phyloP scores from a whole-genome alignment of 805 yeast species.

The Candida boleticola region DNA sequence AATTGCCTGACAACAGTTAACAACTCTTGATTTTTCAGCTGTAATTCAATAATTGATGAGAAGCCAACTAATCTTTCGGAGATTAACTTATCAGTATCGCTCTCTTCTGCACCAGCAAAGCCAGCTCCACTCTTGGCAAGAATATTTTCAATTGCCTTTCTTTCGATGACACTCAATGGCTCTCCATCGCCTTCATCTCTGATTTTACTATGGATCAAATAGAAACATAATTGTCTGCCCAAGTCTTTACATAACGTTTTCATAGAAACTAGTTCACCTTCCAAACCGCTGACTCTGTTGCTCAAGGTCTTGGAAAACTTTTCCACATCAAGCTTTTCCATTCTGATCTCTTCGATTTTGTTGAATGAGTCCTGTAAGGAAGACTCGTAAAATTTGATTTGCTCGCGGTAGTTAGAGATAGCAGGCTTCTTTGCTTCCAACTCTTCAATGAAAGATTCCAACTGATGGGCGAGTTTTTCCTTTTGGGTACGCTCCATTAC shows the following conservation, averaged over 20 bases:
- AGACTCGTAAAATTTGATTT: constrained; percentile 51
- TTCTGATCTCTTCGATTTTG: constrained; percentile 50
- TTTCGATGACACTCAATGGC: constrained; percentile 66
- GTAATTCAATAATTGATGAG: constrained; percentile 62
- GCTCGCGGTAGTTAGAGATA: constrained; percentile 63
- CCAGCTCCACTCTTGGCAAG: constrained; percentile 37
- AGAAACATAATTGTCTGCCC: constrained; percentile 76
- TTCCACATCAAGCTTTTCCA: constrained; percentile 47
- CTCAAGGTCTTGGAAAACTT: constrained; percentile 35
- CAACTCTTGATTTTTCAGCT: constrained; percentile 71
- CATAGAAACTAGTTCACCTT: constrained; percentile 46
- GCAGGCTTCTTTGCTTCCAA: constrained; percentile 77
- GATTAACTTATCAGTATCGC: constrained; percentile 72
- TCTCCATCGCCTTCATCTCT: constrained; percentile 49
- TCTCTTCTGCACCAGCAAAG: constrained; percentile 26
- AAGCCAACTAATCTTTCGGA: constrained; percentile 74
- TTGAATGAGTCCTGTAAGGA: constrained; percentile 52
- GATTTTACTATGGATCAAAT: constrained; percentile 64
- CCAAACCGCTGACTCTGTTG: constrained; percentile 38
- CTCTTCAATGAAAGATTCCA: constrained; percentile 70
- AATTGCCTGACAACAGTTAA: constrained; percentile 66
- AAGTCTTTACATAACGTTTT: constrained; percentile 66
- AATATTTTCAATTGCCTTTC: constrained; percentile 58
- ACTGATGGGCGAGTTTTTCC: constrained; percentile 64
- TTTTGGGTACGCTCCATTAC: constrained; percentile 70